Percentiles rank a stretch among this genome's conserved stretches.
Conservation (phyloP, 257 asterid genomes). For the Penstemon newberryi region DNA sequence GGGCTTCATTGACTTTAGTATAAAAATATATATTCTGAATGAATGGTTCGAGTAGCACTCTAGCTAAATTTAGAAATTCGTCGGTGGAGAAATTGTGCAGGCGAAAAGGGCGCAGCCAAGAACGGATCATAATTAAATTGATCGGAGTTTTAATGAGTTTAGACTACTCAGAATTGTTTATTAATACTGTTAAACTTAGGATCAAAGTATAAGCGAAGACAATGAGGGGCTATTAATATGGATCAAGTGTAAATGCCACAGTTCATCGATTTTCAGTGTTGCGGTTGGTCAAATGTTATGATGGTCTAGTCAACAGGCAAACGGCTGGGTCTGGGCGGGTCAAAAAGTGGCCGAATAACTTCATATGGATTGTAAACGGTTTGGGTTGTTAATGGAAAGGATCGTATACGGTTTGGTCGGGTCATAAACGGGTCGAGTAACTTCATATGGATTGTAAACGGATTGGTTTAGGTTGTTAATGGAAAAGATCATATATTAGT, state of each 20-base stretch:
- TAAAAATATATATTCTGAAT: background rate
- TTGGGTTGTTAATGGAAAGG: too few relatives aligned
- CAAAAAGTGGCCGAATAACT: too few relatives aligned
- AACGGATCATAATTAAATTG: slow-evolving; percentile 59
- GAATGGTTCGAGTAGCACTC: background rate
- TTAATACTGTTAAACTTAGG: background rate
- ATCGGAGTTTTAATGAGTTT: background rate
- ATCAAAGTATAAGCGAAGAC: slow-evolving; percentile 24
- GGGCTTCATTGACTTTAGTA: background rate
- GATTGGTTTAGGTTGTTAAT: too few relatives aligned
- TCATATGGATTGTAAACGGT: too few relatives aligned
- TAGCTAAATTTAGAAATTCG: slow-evolving; percentile 28
- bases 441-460: too few relatives aligned
- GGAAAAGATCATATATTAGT: too few relatives aligned
- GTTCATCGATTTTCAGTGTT: background rate
- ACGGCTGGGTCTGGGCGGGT: too few relatives aligned
- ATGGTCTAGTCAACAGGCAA: background rate
- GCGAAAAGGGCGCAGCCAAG: slow-evolving; percentile 67
- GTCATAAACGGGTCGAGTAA: too few relatives aligned
- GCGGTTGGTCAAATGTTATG: background rate
- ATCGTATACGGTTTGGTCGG: too few relatives aligned
- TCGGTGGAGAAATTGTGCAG: slow-evolving; percentile 41
- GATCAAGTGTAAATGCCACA: background rate
- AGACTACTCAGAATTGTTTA: background rate
- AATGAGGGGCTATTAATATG: slow-evolving; percentile 29